These are phyloP conservation scores for Pisolithus sp. DNA, from an alignment of 768 basidiomycete genomes.

Conservation along the genomic window DNA sequence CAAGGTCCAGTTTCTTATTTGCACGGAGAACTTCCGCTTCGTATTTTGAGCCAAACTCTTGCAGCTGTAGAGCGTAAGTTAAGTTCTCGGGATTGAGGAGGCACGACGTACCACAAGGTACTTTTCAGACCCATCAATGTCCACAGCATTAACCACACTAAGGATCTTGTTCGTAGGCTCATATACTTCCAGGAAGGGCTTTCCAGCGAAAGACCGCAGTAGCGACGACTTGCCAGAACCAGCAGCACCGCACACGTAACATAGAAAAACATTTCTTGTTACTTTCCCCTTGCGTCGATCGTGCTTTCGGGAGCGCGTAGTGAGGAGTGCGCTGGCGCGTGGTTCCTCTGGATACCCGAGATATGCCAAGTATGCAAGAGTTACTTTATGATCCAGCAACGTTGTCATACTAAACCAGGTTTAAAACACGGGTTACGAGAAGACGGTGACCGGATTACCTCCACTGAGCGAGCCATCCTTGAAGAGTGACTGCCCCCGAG, in stretches of 20 bases:
- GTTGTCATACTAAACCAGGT: conserved; percentile 78
- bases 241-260: conserved; percentile 91
- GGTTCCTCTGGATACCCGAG: conserved; percentile 81
- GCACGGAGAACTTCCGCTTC: conserved; percentile 87
- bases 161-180: conserved; percentile 88
- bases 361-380: conserved; percentile 91
- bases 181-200: conserved; percentile 66
- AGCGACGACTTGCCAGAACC: conserved; percentile 93
- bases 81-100: neutral
- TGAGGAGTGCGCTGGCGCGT: conserved; percentile 76
- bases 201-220: conserved; percentile 78
- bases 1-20: conserved; percentile 84
- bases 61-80: conserved; percentile 49
- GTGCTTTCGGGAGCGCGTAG: conserved; percentile 77
- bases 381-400: conserved; percentile 85
- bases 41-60: conserved; percentile 96
- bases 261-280: conserved; percentile 85
- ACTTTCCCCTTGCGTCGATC: conserved; percentile 86
- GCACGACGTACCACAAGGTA: conserved; percentile 79
- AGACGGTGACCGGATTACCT: conserved; percentile 44
- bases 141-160: conserved; percentile 91
- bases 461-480: conserved; percentile 98
- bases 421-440: conserved; percentile 1
- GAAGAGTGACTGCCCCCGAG: conserved; percentile 85
- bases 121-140: conserved; percentile 91